phyloP scores from a whole-genome alignment of 441 rosid genomes.

The Daphne laureola region DNA sequence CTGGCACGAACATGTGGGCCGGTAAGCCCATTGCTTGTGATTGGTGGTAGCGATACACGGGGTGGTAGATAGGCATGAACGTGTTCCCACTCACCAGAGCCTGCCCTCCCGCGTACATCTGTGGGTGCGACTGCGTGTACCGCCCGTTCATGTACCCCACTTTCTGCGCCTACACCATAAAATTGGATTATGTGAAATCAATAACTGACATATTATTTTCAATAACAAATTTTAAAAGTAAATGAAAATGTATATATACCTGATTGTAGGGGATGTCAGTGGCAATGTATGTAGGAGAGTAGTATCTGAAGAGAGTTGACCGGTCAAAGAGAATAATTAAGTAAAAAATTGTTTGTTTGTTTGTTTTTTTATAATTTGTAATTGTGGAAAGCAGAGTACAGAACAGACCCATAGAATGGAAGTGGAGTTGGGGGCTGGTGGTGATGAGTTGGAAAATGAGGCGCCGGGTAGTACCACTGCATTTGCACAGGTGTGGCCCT shows the following conservation, averaged over 20 bases:
- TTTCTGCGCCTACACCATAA: too few relatives aligned
- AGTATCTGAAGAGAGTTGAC: slow-evolving; percentile 37
- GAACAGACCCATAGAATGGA: slow-evolving; percentile 60
- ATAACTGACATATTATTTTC: too few relatives aligned
- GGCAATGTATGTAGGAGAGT: slow-evolving; percentile 57
- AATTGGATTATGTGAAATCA: too few relatives aligned
- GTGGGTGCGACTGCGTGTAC: slow-evolving; percentile 47
- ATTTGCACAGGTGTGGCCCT: slow-evolving; percentile 45
- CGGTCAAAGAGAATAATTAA: too few relatives aligned
- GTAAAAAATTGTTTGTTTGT: too few relatives aligned
- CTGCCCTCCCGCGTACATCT: slow-evolving; percentile 56
- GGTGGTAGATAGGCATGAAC: slow-evolving; percentile 82
- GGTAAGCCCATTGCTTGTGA: slow-evolving; percentile 69
- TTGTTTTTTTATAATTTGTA: too few relatives aligned
- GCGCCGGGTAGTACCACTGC: slow-evolving; percentile 71
- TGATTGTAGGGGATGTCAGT: slow-evolving; percentile 55
- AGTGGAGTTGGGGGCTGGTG: slow-evolving; percentile 57
- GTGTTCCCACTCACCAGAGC: slow-evolving; percentile 49
- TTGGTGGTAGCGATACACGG: slow-evolving; percentile 61
- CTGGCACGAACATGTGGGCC: slow-evolving; percentile 46
- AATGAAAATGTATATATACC: slow-evolving; percentile 34
- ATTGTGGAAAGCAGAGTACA: background rate
- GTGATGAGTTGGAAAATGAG: slow-evolving; percentile 36
- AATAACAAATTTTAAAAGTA: too few relatives aligned
- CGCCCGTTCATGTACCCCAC: slow-evolving; percentile 63